Evolutionary conservation across 345 rosid species (phyloP).

Genomic region (Acer yangbiense): DNA sequence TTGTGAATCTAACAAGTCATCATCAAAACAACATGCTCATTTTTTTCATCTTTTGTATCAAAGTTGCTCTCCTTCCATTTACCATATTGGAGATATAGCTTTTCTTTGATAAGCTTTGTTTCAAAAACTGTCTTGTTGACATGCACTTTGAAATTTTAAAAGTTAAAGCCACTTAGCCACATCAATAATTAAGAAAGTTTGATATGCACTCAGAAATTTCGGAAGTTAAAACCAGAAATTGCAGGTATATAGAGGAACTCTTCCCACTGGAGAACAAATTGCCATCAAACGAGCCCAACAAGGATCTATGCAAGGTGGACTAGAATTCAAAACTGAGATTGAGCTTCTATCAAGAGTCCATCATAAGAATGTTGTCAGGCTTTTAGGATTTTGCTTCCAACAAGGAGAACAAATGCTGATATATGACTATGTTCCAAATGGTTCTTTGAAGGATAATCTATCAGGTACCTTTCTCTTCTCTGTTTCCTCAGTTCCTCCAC

Average conservation of each 20-base stretch:
- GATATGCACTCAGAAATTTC: neutral
- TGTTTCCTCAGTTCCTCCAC: neutral
- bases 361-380: slow-evolving; percentile 68
- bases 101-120: neutral
- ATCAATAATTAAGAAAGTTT: neutral
- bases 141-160: neutral
- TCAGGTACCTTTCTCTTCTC: slow-evolving; percentile 46
- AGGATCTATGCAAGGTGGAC: slow-evolving; percentile 74
- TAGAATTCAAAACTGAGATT: slow-evolving; percentile 73
- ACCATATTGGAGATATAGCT: neutral
- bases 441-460: slow-evolving; percentile 54
- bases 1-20: neutral
- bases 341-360: slow-evolving; percentile 82
- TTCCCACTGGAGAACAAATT: slow-evolving; percentile 51
- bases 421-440: slow-evolving; percentile 71
- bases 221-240: neutral
- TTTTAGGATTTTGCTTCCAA: slow-evolving; percentile 70
- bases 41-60: neutral
- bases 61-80: neutral
- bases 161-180: neutral
- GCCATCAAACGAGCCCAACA: slow-evolving; percentile 81
- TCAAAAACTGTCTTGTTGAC: neutral
- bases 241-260: slow-evolving; percentile 74
- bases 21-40: neutral
- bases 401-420: slow-evolving; percentile 69